Conservation (phyloP, 768 basidiomycete species). For the Leccinum arenicola region DNA sequence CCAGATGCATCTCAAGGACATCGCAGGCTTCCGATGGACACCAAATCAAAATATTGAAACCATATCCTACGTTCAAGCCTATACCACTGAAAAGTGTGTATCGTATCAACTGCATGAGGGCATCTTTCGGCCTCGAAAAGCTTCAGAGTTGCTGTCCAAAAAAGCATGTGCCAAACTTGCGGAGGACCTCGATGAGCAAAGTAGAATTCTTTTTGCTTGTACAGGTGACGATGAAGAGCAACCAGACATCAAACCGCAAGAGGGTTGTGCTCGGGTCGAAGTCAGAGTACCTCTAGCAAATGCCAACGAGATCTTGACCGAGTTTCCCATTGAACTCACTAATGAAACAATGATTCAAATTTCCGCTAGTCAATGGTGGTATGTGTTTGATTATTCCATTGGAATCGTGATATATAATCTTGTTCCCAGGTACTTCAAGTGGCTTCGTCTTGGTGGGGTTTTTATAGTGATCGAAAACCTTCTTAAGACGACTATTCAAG, state of each 20-base stretch:
- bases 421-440: slow-evolving; percentile 10
- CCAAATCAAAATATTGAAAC: too few species aligned
- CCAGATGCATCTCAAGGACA: too few species aligned
- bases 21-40: too few species aligned
- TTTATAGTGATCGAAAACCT: neutral
- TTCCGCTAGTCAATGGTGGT: slow-evolving; percentile 5
- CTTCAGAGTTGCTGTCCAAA: too few species aligned
- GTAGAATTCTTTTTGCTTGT: neutral
- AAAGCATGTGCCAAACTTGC: too few species aligned
- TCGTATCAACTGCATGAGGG: too few species aligned
- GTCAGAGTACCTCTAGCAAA: neutral
- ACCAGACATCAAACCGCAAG: neutral
- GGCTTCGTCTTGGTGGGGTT: neutral
- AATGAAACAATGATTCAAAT: neutral
- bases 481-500: too few species aligned
- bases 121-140: too few species aligned
- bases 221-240: neutral
- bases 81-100: too few species aligned
- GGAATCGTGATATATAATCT: neutral
- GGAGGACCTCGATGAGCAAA: too few species aligned
- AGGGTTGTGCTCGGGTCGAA: slow-evolving; percentile 6
- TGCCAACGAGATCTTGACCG: neutral
- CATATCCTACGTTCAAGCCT: too few species aligned
- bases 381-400: too few species aligned
- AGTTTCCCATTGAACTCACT: neutral